Evolutionary conservation across 2,329 filamentous ascomycete genomes (phyloP).

Genomic region (Proliferodiscus dingleyae): DNA sequence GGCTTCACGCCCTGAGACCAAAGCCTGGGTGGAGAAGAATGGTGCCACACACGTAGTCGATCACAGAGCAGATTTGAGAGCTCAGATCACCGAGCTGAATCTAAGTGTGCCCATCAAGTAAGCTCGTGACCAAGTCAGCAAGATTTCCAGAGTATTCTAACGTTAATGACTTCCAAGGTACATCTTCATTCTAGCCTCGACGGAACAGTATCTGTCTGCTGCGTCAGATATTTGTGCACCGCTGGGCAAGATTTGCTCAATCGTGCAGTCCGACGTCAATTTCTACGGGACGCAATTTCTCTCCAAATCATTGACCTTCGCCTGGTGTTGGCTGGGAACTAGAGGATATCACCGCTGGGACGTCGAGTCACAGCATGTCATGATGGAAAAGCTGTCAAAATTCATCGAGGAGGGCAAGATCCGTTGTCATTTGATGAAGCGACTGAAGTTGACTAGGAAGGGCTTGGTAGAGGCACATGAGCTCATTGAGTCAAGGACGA

Average conservation of each 20-base stretch:
- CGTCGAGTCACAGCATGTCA: constrained; percentile 36
- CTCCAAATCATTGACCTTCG: constrained; percentile 40
- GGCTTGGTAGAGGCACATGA: constrained; percentile 38
- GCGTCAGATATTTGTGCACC: constrained; percentile 37
- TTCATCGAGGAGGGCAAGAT: constrained; percentile 35
- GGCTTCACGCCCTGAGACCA: constrained; percentile 38
- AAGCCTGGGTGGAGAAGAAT: constrained; percentile 35
- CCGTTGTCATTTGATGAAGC: constrained; percentile 36
- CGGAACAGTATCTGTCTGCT: constrained; percentile 37
- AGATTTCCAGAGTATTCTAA: too few species aligned
- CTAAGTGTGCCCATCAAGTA: constrained; percentile 37
- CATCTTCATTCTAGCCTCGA: constrained; percentile 37
- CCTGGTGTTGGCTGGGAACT: constrained; percentile 39
- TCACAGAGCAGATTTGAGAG: constrained; percentile 36
- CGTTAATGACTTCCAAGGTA: constrained; percentile 6
- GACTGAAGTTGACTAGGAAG: constrained; percentile 33
- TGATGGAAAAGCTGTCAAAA: constrained; percentile 33
- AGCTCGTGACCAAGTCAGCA: too few species aligned
- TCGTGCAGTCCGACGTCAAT: constrained; percentile 39
- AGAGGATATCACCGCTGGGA: constrained; percentile 38
- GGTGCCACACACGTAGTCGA: constrained; percentile 41
- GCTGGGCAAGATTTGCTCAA: constrained; percentile 41
- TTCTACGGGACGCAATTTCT: constrained; percentile 44
- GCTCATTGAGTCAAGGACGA: constrained; percentile 34
- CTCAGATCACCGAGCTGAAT: constrained; percentile 34